phyloP scores from a whole-genome alignment of 495 filamentous ascomycete genomes.

The Hypomontagnella monticulosa region DNA sequence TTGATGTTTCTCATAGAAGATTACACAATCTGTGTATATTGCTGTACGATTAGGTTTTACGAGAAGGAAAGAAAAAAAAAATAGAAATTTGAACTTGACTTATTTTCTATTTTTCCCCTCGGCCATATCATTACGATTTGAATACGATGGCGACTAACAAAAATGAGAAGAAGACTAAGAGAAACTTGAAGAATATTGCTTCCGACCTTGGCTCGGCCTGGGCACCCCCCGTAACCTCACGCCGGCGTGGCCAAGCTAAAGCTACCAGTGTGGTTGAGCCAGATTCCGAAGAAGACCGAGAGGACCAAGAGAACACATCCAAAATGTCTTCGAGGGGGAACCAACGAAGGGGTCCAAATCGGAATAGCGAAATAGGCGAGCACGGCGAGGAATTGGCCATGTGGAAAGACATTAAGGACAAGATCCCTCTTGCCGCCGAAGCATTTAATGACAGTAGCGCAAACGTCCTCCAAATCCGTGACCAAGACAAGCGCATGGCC shows the following conservation, averaged over 20 bases:
- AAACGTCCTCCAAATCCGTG: constrained; percentile 49
- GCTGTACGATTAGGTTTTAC: too few species aligned
- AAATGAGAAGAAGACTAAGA: constrained; percentile 4
- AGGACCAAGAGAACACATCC: background rate
- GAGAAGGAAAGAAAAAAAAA: too few species aligned
- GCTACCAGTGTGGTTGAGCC: background rate
- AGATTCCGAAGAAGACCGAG: background rate
- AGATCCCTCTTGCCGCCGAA: constrained; percentile 50
- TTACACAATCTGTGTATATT: too few species aligned
- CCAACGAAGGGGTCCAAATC: constrained; percentile 57
- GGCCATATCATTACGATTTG: background rate
- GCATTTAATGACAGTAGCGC: constrained; percentile 55
- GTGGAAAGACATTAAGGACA: constrained; percentile 58
- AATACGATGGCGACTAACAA: constrained; percentile 29
- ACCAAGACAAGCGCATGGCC: constrained; percentile 56
- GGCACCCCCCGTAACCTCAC: constrained; percentile 12
- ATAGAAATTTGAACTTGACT: background rate
- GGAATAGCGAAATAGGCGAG: constrained; percentile 55
- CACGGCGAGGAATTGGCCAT: constrained; percentile 59
- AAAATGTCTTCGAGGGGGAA: constrained; percentile 58
- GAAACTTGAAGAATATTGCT: constrained; percentile 30
- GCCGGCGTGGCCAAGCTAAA: constrained; percentile 1
- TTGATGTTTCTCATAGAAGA: too few species aligned
- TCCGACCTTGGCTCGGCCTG: constrained; percentile 30
- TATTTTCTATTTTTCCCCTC: constrained; percentile 5